These are phyloP conservation scores for Salvia rosmarinus DNA, from an alignment of 257 asterid species.

Conservation along the genomic window DNA sequence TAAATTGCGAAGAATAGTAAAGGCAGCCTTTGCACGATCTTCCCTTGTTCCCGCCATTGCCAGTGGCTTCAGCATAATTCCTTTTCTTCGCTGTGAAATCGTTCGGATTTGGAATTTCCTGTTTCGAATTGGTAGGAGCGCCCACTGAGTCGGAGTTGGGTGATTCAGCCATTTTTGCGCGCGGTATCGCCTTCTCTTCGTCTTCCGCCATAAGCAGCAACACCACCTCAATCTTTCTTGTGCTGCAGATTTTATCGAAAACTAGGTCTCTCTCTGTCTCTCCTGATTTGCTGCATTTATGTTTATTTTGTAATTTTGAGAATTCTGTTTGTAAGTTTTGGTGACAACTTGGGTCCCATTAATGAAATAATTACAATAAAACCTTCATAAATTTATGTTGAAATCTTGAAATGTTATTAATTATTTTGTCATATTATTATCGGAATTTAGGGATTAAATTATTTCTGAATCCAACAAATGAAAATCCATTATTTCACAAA, in stretches of 20 bases:
- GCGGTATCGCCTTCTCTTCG: slow-evolving; percentile 31
- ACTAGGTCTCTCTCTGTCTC: background rate
- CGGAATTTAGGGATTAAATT: too few species aligned
- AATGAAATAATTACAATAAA: too few species aligned
- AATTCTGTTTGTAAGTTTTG: background rate
- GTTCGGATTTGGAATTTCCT: slow-evolving; percentile 32
- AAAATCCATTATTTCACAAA: too few species aligned
- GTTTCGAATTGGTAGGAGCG: slow-evolving; percentile 25
- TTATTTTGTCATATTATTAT: too few species aligned
- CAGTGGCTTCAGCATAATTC: slow-evolving; percentile 27
- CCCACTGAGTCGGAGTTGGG: background rate
- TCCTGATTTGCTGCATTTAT: background rate
- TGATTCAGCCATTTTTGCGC: slow-evolving; percentile 37
- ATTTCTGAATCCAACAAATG: too few species aligned
- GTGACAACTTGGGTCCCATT: too few species aligned
- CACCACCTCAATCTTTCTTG: background rate
- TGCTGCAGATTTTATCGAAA: background rate
- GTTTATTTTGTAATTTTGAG: background rate
- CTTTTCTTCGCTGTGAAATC: slow-evolving; percentile 32
- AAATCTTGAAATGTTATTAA: too few species aligned
- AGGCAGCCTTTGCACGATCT: slow-evolving; percentile 86
- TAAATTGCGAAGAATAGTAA: slow-evolving; percentile 69
- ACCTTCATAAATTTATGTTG: too few species aligned
- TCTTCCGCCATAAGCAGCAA: slow-evolving; percentile 30
- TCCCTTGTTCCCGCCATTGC: slow-evolving; percentile 41